Percentiles rank a stretch among this genome's conserved stretches.
These are phyloP conservation scores for Leccinum pachyderme DNA, from an alignment of 1,284 basidiomycete genomes.

Conservation along the genomic window DNA sequence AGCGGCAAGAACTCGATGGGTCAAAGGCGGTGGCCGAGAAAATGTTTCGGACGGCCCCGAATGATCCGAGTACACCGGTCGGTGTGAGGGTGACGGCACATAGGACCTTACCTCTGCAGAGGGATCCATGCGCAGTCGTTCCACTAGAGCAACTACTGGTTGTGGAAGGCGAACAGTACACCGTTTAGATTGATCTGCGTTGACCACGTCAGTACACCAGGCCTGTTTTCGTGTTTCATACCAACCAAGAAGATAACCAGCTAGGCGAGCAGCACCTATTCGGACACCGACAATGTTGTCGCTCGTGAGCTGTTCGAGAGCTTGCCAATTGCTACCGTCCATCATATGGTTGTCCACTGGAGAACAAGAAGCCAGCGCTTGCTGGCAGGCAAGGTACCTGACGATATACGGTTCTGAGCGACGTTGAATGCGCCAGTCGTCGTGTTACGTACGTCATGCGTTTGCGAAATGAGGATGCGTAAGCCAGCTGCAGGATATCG, in stretches of 20 bases:
- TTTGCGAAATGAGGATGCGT: conserved; percentile 58
- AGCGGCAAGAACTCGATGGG: conserved; percentile 1
- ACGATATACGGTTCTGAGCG: conserved; percentile 3
- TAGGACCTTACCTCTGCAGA: conserved; percentile 50
- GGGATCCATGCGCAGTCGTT: conserved; percentile 44
- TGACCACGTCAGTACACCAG: conserved; percentile 9
- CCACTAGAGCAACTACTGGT: conserved; percentile 38
- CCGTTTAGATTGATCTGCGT: conserved; percentile 26
- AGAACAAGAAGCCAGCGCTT: conserved; percentile 52
- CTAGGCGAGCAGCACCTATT: conserved; percentile 76
- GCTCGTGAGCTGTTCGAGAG: conserved; percentile 55
- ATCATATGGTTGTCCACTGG: conserved; percentile 41
- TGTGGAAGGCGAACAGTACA: conserved; percentile 24
- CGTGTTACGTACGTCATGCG: conserved; percentile 66
- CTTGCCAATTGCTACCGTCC: conserved; percentile 54
- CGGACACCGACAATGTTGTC: conserved; percentile 87
- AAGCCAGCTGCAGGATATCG: conserved; percentile 56
- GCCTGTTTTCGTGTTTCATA: conserved; percentile 7
- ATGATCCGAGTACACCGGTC: conserved; percentile 11
- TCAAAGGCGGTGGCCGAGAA: conserved; percentile 35
- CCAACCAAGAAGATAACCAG: conserved; percentile 56
- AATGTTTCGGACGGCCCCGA: conserved; percentile 32
- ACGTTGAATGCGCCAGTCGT: conserved; percentile 8
- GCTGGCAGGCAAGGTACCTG: conserved; percentile 71
- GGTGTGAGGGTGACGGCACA: conserved; percentile 26